A percentile compares a stretch with the other conserved stretches of the same genome.
phyloP scores from a whole-genome alignment of 2,329 filamentous ascomycete species.

The Diaporthe ampelina region DNA sequence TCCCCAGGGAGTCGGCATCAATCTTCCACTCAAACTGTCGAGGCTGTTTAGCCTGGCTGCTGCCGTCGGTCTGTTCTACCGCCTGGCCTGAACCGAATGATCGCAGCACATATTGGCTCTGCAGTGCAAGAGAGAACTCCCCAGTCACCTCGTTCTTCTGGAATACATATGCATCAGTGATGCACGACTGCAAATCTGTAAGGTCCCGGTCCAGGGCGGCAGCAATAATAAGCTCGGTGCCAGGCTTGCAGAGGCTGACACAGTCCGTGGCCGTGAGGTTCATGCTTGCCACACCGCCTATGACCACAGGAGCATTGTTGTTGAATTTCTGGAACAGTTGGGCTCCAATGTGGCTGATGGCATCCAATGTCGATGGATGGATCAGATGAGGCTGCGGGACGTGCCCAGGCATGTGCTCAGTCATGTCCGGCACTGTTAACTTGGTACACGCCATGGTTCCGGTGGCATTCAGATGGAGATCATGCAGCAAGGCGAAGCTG shows the following conservation, averaged over 20 bases:
- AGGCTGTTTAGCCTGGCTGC: slow-evolving; percentile 36
- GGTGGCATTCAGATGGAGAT: background rate
- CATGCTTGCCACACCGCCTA: slow-evolving; percentile 10
- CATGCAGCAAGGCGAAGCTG: background rate
- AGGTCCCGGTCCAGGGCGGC: slow-evolving; percentile 2
- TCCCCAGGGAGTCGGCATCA: slow-evolving; percentile 35
- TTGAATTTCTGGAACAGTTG: slow-evolving; percentile 30
- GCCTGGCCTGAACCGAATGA: slow-evolving; percentile 1
- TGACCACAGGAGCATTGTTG: slow-evolving; percentile 32
- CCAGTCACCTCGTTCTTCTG: background rate
- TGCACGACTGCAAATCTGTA: slow-evolving; percentile 34
- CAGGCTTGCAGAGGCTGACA: slow-evolving; percentile 14
- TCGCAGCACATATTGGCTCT: slow-evolving; percentile 20
- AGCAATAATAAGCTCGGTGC: slow-evolving; percentile 40
- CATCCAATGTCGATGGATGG: slow-evolving; percentile 14
- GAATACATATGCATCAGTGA: slow-evolving; percentile 22
- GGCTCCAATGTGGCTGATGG: slow-evolving; percentile 21
- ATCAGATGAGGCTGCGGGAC: slow-evolving; percentile 25
- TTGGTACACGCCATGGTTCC: slow-evolving; percentile 11
- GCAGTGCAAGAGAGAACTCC: background rate
- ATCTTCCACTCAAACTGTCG: slow-evolving; percentile 38
- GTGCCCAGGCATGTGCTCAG: background rate
- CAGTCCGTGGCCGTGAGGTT: slow-evolving; percentile 15
- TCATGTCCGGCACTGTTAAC: slow-evolving; percentile 2
- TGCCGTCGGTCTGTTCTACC: background rate